These are phyloP conservation scores for Clarireedia homoeocarpa DNA, from an alignment of 2,329 filamentous ascomycete species.

Conservation along the genomic window DNA sequence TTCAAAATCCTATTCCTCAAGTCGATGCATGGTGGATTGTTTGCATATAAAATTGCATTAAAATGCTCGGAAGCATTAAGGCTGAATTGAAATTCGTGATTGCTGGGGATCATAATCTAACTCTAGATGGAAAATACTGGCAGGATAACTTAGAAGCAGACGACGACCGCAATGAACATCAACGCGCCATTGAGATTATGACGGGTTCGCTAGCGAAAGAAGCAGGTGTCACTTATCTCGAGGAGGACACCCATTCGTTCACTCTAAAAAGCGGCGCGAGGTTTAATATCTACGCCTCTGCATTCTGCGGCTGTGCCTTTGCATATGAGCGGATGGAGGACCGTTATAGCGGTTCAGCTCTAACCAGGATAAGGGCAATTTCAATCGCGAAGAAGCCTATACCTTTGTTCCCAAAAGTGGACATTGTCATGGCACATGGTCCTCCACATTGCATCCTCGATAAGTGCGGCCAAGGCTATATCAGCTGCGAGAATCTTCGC, in stretches of 20 bases:
- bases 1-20: conserved; percentile 23
- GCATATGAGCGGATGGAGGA: conserved; percentile 22
- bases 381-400: conserved; percentile 24
- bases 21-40: conserved; percentile 23
- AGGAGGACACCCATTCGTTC: conserved; percentile 28
- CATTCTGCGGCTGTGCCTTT: conserved; percentile 27
- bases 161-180: conserved; percentile 14
- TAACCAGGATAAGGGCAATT: conserved; percentile 10
- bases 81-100: conserved; percentile 55
- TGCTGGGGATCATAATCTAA: conserved; percentile 54
- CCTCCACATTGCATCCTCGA: conserved; percentile 47
- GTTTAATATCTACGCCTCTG: conserved; percentile 29
- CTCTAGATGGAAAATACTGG: conserved; percentile 45
- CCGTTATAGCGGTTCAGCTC: conserved; percentile 20
- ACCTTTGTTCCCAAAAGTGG: conserved; percentile 39
- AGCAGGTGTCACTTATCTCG: conserved; percentile 26
- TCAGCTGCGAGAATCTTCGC: conserved; percentile 50
- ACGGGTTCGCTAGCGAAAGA: conserved; percentile 19
- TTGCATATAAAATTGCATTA: conserved; percentile 24
- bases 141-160: conserved; percentile 2
- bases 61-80: conserved; percentile 29
- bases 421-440: conserved; percentile 55
- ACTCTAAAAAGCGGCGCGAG: conserved; percentile 23
- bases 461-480: conserved; percentile 45
- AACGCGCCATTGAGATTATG: conserved; percentile 17